Evolutionary conservation across 257 asterid genomes (phyloP).

Genomic region (Thymus quinquecostatus): DNA sequence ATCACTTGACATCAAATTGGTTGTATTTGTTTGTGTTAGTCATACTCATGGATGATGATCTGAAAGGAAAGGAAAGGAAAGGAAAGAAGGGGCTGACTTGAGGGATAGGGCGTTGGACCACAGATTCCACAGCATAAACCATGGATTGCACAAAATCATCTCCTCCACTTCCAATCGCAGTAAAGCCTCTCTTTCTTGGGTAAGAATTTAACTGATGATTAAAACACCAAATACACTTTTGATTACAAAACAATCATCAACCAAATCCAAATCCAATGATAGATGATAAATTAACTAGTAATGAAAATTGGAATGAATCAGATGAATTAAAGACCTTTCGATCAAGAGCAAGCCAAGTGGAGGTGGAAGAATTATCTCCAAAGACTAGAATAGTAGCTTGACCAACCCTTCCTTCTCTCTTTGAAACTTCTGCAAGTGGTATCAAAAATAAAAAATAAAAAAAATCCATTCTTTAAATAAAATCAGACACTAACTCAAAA

Average conservation of each 20-base stretch:
- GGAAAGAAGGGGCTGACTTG: slow-evolving; percentile 45
- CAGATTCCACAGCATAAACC: slow-evolving; percentile 93
- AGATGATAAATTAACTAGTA: too few relatives aligned
- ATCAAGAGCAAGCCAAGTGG: slow-evolving; percentile 74
- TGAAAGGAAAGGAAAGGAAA: too few relatives aligned
- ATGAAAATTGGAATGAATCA: too few relatives aligned
- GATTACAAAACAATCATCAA: too few relatives aligned
- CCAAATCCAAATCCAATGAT: too few relatives aligned
- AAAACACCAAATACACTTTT: too few relatives aligned
- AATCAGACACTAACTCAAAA: background rate
- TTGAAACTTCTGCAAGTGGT: slow-evolving; percentile 64
- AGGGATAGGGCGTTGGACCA: slow-evolving; percentile 67
- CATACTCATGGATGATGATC: background rate
- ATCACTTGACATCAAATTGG: slow-evolving; percentile 12
- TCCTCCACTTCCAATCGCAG: slow-evolving; percentile 93
- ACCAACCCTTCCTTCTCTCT: slow-evolving; percentile 77
- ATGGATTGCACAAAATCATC: slow-evolving; percentile 89
- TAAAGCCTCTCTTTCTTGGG: slow-evolving; percentile 83
- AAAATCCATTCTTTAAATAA: background rate
- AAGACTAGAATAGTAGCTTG: slow-evolving; percentile 73
- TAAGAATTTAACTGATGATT: slow-evolving; percentile 71
- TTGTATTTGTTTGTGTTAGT: background rate
- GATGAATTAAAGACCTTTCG: too few relatives aligned
- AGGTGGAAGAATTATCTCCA: slow-evolving; percentile 72
- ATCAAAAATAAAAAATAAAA: too few relatives aligned